Evolutionary conservation across 106 monocot genomes (phyloP).

Genomic region (Dendrobium chrysotoxum): DNA sequence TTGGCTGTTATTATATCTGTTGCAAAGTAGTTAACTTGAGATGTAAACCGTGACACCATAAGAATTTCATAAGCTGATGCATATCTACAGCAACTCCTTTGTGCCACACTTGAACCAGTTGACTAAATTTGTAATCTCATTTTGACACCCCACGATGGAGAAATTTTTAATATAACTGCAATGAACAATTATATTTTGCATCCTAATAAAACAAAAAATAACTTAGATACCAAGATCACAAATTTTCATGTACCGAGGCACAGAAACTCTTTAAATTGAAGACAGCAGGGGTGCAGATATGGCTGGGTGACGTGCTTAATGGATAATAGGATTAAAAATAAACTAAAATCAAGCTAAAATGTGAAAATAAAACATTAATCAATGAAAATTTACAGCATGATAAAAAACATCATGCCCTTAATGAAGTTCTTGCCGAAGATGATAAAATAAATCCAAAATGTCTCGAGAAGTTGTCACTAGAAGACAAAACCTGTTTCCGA

Average conservation of each 20-base stretch:
- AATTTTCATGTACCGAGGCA: neutral
- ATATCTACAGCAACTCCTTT: neutral
- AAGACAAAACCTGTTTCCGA: conserved; percentile 68
- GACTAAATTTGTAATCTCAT: neutral
- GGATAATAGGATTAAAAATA: neutral
- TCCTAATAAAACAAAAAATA: too few species aligned
- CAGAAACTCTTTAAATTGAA: neutral
- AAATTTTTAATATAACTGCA: too few species aligned
- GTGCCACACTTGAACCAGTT: neutral
- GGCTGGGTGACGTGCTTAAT: neutral
- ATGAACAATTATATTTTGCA: too few species aligned
- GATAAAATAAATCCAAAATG: neutral
- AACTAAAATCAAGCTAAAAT: neutral
- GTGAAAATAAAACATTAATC: neutral
- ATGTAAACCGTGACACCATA: neutral
- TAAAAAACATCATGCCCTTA: neutral
- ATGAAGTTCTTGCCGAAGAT: neutral
- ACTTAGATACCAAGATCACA: neutral
- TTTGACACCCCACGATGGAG: too few species aligned
- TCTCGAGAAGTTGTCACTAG: neutral
- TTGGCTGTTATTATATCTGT: neutral
- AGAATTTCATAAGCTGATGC: neutral
- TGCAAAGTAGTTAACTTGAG: neutral
- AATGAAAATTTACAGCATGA: neutral
- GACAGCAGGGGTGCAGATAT: neutral